Base-by-base conservation (phyloP, 768 basidiomycete species). In the Amanita thiersii region DNA sequence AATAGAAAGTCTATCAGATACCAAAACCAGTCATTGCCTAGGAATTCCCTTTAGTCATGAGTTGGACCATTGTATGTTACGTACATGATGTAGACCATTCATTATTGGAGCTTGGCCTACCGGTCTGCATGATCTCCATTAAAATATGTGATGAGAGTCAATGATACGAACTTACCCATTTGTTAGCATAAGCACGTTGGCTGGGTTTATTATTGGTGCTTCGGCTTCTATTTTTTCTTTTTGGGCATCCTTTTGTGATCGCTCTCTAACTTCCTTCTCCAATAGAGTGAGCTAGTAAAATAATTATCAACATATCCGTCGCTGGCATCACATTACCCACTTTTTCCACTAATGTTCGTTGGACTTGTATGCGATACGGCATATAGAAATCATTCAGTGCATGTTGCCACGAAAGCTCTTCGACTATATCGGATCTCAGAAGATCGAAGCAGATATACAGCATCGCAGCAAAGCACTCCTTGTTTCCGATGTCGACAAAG, bases 401-500 rank as follows among this genome's bases (percentile, higher is more conserved):
- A 52, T 96, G 82, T 57, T 89, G 86, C 96, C 96, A 98, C 47
- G 91, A 91, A 25, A 96, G 67, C 60, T 96, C 94, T 62, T 92
- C 86, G 19, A 96, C 90, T 43, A 93, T 63, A 55, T 98, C 94
- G 2, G 91, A 76, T 33, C 89, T 83, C 40, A 98, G 66, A n/a
- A 98, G 72, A 63, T 99, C 94, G 67, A 92, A 99, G 68, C 92
- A 96, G 39, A 86, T 75, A 52, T 81, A 98, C 17, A 98, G 76
- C 48, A 85, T 68, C 1, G 86, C 89, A 0, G 90, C 85, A 61
- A 94, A 99, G 62, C 91, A 94, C 58, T 99, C 96, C 65, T 92
- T 93, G 74, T 94, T 94, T 24, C 96, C 96, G 50, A 99, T 97
- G 62, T 91, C 88, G 44, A 96, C 92, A 57, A 98, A 99, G 69